phyloP scores from a whole-genome alignment of 2,329 filamentous ascomycete species.

The Leptographium procerum region DNA sequence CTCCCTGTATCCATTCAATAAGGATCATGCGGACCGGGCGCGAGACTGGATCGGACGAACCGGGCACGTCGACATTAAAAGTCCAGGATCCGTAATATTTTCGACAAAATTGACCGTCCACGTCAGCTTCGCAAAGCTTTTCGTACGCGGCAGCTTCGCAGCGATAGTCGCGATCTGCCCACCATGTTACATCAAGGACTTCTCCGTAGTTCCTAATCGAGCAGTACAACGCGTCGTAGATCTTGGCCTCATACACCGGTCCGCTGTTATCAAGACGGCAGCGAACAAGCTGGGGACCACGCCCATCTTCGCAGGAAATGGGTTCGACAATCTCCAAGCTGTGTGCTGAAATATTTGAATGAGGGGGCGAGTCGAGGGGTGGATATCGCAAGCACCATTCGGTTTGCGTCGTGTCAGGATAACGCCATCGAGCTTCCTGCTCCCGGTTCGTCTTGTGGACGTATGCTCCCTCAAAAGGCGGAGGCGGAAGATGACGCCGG shows the following conservation, averaged over 20 bases:
- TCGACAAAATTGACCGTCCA: slow-evolving; percentile 33
- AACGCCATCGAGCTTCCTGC: not conserved
- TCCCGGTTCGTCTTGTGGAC: not conserved
- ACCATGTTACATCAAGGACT: not conserved
- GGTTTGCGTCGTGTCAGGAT: not conserved
- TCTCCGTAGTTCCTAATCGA: too few species aligned
- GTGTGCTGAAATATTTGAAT: not conserved
- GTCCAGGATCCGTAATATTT: slow-evolving; percentile 8
- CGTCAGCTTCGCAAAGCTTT: slow-evolving; percentile 52
- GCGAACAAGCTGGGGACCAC: slow-evolving; percentile 1
- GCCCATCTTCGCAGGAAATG: not conserved
- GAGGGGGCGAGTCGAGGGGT: not conserved
- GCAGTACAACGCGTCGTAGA: slow-evolving; percentile 7
- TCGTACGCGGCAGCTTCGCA: slow-evolving; percentile 48
- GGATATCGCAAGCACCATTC: not conserved
- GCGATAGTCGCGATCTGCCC: slow-evolving; percentile 3
- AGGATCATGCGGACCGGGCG: slow-evolving; percentile 6
- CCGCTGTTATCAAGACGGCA: not conserved
- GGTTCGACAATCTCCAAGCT: not conserved
- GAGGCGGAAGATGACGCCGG: not conserved
- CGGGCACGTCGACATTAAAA: slow-evolving; percentile 4
- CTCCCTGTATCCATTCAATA: slow-evolving; percentile 1
- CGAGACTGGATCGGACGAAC: not conserved
- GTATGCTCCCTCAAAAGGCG: not conserved
- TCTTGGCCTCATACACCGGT: slow-evolving; percentile 3